Evolutionary conservation across 257 asterid species (phyloP).

Genomic region (Cynanchum wilfordii): DNA sequence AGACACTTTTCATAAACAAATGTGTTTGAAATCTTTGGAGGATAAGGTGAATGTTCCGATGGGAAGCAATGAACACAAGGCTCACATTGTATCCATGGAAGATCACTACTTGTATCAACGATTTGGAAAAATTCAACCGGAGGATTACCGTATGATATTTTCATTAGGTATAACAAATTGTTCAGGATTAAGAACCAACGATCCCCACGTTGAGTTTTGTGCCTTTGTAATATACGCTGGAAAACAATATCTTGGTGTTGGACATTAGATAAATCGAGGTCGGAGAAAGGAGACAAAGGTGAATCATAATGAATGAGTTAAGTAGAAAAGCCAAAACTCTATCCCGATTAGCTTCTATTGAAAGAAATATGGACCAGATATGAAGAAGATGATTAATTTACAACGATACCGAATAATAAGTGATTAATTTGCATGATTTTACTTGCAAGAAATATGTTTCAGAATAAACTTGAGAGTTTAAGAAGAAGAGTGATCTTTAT

Average conservation of each 20-base stretch:
- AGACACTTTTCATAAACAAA: slow-evolving; percentile 7
- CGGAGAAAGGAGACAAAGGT: slow-evolving; percentile 30
- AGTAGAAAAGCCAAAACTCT: slow-evolving; percentile 29
- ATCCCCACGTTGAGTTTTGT: slow-evolving; percentile 18
- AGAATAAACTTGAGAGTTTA: too few species aligned
- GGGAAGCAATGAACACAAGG: too few species aligned
- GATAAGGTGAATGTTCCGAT: slow-evolving; percentile 35
- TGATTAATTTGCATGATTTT: too few species aligned
- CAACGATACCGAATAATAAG: not conserved
- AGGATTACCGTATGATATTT: slow-evolving; percentile 50
- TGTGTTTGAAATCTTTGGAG: slow-evolving; percentile 35
- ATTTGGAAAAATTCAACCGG: slow-evolving; percentile 32
- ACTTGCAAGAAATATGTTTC: too few species aligned
- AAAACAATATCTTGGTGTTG: slow-evolving; percentile 21
- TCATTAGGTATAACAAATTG: slow-evolving; percentile 49
- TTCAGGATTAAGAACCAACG: slow-evolving; percentile 24
- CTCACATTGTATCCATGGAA: slow-evolving; percentile 57
- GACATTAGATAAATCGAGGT: too few species aligned
- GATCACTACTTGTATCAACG: slow-evolving; percentile 36
- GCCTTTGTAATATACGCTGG: slow-evolving; percentile 26
- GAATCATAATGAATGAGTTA: slow-evolving; percentile 59
- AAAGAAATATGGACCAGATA: slow-evolving; percentile 14
- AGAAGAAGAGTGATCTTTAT: too few species aligned
- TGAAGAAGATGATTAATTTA: not conserved
- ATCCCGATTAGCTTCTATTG: slow-evolving; percentile 23